Conservation (phyloP, 2,329 filamentous ascomycete genomes). For the Botryosphaeria dothidea region DNA sequence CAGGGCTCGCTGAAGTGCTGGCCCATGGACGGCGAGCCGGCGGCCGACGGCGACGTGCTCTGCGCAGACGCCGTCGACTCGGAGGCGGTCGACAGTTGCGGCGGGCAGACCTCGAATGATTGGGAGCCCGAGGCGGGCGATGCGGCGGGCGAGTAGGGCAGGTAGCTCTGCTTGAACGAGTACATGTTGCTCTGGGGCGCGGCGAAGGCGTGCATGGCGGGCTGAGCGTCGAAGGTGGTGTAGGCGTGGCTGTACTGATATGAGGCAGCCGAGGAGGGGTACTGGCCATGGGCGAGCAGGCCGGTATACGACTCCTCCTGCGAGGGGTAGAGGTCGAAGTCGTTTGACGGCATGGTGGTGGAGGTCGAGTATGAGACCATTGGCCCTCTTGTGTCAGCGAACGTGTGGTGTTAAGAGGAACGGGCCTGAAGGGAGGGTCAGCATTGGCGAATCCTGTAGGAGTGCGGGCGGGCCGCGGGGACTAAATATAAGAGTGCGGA, state of each 20-base stretch:
- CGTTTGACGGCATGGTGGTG: slow-evolving; percentile 33
- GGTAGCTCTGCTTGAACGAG: slow-evolving; percentile 35
- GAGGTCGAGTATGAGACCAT: slow-evolving; percentile 39
- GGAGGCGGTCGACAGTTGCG: slow-evolving; percentile 49
- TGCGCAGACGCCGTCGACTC: slow-evolving; percentile 52
- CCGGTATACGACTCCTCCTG: slow-evolving; percentile 27
- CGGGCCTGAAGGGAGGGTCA: slow-evolving; percentile 9
- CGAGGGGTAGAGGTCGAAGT: slow-evolving; percentile 41
- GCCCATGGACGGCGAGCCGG: slow-evolving; percentile 58
- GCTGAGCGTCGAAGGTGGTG: slow-evolving; percentile 39
- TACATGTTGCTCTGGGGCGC: slow-evolving; percentile 29
- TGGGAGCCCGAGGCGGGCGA: slow-evolving; percentile 48
- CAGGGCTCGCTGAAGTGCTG: slow-evolving; percentile 61
- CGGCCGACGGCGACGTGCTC: slow-evolving; percentile 47
- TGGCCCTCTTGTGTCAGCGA: slow-evolving; percentile 8
- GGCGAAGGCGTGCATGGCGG: slow-evolving; percentile 37
- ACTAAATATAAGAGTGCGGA: slow-evolving; percentile 21
- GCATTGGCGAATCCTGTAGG: slow-evolving; percentile 19
- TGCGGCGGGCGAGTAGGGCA: slow-evolving; percentile 39
- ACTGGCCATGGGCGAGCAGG: slow-evolving; percentile 31
- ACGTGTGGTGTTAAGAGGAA: neutral
- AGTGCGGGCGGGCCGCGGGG: slow-evolving; percentile 17
- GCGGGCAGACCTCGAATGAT: slow-evolving; percentile 49
- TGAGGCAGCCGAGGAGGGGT: slow-evolving; percentile 27
- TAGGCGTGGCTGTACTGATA: slow-evolving; percentile 36